Percentiles rank a stretch among this genome's conserved stretches.
Evolutionary conservation across 1,284 basidiomycete genomes (phyloP).

Genomic region (Cryptococcus sp.): DNA sequence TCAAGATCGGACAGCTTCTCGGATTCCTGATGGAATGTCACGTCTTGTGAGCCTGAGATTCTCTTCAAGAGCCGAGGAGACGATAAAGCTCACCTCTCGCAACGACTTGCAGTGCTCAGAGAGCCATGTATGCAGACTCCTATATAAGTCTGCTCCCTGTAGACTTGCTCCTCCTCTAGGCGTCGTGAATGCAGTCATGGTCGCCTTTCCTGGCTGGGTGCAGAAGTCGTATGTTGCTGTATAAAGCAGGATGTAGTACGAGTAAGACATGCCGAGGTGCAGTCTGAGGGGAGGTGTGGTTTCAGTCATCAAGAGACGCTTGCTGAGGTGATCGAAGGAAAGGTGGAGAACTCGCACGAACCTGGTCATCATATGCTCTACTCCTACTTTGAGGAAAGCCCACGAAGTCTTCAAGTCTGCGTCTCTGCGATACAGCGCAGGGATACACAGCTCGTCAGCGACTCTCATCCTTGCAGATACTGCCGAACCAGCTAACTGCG

Average conservation of each 20-base stretch:
- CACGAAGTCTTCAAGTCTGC: constrained; percentile 68
- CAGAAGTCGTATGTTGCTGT: constrained; percentile 97
- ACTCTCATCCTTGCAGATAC: neutral
- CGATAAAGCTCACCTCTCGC: constrained; percentile 60
- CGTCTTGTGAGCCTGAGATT: constrained; percentile 9
- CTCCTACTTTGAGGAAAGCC: constrained; percentile 82
- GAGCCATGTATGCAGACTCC: constrained; percentile 83
- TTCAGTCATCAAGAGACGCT: neutral
- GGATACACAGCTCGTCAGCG: neutral
- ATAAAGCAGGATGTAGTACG: constrained; percentile 90
- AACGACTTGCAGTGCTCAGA: constrained; percentile 71
- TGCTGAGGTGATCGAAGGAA: neutral
- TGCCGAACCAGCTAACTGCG: neutral
- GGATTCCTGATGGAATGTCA: constrained; percentile 62
- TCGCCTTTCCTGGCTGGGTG: constrained; percentile 56
- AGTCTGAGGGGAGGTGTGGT: constrained; percentile 55
- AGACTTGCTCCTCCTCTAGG: constrained; percentile 77
- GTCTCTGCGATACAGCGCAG: constrained; percentile 39
- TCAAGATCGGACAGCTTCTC: constrained; percentile 81
- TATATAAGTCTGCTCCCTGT: constrained; percentile 93
- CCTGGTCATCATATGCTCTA: constrained; percentile 89
- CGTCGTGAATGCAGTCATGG: constrained; percentile 23
- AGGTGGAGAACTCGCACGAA: constrained; percentile 24
- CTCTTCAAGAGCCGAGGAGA: neutral
- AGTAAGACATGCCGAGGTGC: constrained; percentile 84